phyloP scores from a whole-genome alignment of 331 rosid species.

The Acacia pycnantha region DNA sequence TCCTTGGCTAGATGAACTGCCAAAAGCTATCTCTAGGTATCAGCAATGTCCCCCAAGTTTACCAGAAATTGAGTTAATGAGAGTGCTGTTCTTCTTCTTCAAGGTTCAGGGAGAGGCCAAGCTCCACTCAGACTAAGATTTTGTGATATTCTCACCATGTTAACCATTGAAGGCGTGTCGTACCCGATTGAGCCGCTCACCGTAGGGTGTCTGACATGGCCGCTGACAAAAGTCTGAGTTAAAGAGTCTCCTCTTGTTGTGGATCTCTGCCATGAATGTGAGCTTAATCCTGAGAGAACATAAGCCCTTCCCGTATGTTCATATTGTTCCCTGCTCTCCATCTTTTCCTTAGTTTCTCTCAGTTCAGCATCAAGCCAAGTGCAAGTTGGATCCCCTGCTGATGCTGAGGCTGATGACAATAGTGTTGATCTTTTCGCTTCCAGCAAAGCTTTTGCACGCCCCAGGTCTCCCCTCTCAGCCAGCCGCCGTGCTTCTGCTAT shows the following conservation, averaged over 20 bases:
- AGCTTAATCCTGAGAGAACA: slow-evolving; percentile 19
- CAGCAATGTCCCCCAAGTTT: not conserved
- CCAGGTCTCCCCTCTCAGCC: slow-evolving; percentile 21
- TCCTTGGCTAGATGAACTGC: not conserved
- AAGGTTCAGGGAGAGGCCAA: not conserved
- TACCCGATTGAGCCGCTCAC: not conserved
- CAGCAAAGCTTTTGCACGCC: slow-evolving; percentile 7
- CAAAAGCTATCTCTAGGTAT: not conserved
- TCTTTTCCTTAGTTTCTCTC: slow-evolving; percentile 12
- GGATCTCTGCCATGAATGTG: slow-evolving; percentile 6
- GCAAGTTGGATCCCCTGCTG: slow-evolving; percentile 2
- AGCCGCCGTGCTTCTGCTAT: slow-evolving; percentile 11
- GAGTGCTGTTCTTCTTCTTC: not conserved
- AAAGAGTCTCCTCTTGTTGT: slow-evolving; percentile 18
- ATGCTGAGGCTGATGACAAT: slow-evolving; percentile 1
- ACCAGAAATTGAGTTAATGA: not conserved
- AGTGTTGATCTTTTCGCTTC: slow-evolving; percentile 5
- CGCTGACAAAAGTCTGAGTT: slow-evolving; percentile 11
- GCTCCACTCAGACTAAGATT: not conserved
- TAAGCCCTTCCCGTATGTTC: slow-evolving; percentile 16
- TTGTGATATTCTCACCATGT: slow-evolving; percentile 12
- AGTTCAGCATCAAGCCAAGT: slow-evolving; percentile 19
- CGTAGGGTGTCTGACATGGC: not conserved
- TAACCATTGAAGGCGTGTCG: slow-evolving; percentile 19
- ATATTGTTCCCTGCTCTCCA: slow-evolving; percentile 4